Evolutionary conservation across 257 asterid species (phyloP).

Genomic region (Haberlea rhodopensis): DNA sequence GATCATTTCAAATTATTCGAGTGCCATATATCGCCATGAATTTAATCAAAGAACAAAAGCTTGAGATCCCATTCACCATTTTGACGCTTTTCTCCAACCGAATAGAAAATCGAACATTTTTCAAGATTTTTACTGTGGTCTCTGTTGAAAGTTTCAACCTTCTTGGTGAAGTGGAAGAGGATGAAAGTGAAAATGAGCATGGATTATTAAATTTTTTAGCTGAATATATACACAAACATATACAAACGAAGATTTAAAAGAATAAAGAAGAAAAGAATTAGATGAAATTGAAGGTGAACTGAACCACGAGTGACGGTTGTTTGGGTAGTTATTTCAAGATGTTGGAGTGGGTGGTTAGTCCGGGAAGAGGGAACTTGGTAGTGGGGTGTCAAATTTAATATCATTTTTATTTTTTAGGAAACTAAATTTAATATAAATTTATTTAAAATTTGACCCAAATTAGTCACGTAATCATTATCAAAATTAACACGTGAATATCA

Average conservation of each 20-base stretch:
- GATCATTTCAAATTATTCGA: not conserved
- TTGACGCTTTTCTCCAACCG: not conserved
- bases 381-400: no score
- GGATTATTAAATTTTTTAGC: not conserved
- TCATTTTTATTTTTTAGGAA: not conserved
- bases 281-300: not conserved
- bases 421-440: no score
- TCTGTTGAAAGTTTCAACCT: not conserved
- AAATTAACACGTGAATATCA: no score
- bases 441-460: no score
- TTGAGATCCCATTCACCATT: not conserved
- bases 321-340: not conserved
- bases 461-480: no score
- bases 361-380: not conserved
- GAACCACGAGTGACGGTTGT: not conserved
- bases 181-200: not conserved
- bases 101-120: not conserved
- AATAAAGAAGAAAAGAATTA: no score
- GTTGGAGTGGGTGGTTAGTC: not conserved
- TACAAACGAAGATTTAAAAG: not conserved
- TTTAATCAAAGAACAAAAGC: no score
- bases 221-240: no score
- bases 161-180: not conserved
- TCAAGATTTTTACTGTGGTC: not conserved
- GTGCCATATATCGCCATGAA: not conserved